Evolutionary conservation across 352 stramenopile genomes (phyloP).

Genomic region (Pythium guiyangense): DNA sequence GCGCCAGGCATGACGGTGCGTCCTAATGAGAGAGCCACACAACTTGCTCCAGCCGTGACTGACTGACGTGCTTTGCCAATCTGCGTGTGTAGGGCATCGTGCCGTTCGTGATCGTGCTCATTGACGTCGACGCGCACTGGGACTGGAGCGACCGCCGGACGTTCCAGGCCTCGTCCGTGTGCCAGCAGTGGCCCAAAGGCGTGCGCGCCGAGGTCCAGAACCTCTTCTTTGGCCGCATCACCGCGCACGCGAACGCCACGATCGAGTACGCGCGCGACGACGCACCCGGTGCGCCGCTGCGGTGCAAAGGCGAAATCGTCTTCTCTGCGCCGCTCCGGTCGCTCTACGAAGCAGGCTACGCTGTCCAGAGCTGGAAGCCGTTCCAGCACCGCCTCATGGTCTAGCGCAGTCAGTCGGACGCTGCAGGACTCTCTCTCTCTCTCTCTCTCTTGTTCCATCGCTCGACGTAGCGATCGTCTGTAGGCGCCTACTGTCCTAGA

Average conservation of each 20-base stretch:
- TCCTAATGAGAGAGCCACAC: too few species aligned
- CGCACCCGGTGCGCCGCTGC: not conserved
- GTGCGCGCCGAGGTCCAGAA: slow-evolving; percentile 10
- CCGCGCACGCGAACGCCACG: slow-evolving; percentile 1
- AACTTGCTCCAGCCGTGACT: too few species aligned
- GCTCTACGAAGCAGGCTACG: slow-evolving; percentile 12
- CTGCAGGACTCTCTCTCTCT: not conserved
- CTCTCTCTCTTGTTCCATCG: too few species aligned
- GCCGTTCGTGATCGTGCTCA: slow-evolving; percentile 10
- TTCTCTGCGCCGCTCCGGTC: slow-evolving; percentile 9
- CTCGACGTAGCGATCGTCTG: too few species aligned
- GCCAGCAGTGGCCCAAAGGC: slow-evolving; percentile 9
- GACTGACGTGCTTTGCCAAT: too few species aligned
- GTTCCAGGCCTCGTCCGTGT: slow-evolving; percentile 12
- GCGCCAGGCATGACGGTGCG: slow-evolving; percentile 10
- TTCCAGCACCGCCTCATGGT: slow-evolving; percentile 9
- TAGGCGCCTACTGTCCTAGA: not conserved
- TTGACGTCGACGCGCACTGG: slow-evolving; percentile 8
- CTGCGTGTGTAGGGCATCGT: slow-evolving; percentile 4
- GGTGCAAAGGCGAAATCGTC: slow-evolving; percentile 12
- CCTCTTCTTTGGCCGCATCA: slow-evolving; percentile 8
- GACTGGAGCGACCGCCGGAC: slow-evolving; percentile 4
- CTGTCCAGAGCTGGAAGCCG: slow-evolving; percentile 3
- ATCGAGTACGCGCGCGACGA: slow-evolving; percentile 10
- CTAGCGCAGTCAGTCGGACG: not conserved